Base-by-base conservation (phyloP, 2,329 filamentous ascomycete genomes). In the Chaetothyriales sp. region DNA sequence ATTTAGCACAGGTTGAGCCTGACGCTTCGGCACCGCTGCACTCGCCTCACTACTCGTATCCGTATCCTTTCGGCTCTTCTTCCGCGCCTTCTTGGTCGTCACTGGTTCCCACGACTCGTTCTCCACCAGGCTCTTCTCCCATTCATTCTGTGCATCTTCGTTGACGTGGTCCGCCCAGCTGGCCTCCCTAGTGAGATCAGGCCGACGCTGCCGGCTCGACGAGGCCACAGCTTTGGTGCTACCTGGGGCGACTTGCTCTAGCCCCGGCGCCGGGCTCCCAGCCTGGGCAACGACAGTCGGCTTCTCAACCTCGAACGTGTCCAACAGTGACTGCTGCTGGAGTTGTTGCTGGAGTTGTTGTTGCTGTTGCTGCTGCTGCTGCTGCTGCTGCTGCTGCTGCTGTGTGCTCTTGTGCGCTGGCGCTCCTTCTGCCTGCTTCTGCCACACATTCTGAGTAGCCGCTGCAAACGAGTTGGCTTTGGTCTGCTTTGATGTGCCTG, bases 401-500 rank as follows among this genome's bases (percentile, higher is more conserved):
- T 25, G 45, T 28, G 18, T 49, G 59, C 51, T 51, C 61, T 61
- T 54, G 61, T 60, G 46, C 58, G 46, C 58, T 54, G 50, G 53
- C 58, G 61, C 60, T 43, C 58, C 47, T 61, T 59, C 55, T 40
- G 33, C 5, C 10, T 40, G 33, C 33, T 40, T 78, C 65, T 56
- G 69, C 80, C 80, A 83, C 22, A 74, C 73, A 65, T 76, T 82
- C 46, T 66, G 67, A 43, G 70, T 62, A n/a, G 73, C 72, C 18
- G 72, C 65, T 53, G 72, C 69, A 20, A 73, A 67, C 46, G 70
- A 66, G 46, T 71, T 68, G 33, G 78, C 66, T 56, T 89, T 89
- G 61, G 92, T 89, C 74, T 87, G 88, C 51, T 87, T 85, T 45
- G 86, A 75, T 60, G 86, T 81, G 55, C 89, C 89, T 67, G 94